Percentiles rank a stretch among this genome's conserved stretches.
Evolutionary conservation across 1,284 basidiomycete genomes (phyloP).

Genomic region (Trametes polyzona): DNA sequence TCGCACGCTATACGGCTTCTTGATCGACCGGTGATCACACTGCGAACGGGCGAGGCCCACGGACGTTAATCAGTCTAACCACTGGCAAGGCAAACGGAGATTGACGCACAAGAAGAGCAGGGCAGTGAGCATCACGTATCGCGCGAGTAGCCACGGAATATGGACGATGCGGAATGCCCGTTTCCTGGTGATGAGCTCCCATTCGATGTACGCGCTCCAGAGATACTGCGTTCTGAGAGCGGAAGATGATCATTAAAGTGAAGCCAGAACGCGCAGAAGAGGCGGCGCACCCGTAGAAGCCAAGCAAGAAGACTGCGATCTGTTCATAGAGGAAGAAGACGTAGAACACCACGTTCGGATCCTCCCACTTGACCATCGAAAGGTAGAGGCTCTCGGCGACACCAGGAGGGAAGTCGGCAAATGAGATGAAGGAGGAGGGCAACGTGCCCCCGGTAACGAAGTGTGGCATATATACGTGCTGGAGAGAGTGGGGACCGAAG

Average conservation of each 20-base stretch:
- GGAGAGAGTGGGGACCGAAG: too few relatives aligned
- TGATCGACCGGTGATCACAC: conserved; percentile 7
- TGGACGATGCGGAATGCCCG: conserved; percentile 13
- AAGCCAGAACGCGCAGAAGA: not conserved
- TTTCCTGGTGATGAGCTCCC: conserved; percentile 16
- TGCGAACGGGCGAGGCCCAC: not conserved
- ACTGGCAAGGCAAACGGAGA: not conserved
- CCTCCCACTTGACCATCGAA: conserved; percentile 16
- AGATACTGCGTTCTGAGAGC: conserved; percentile 11
- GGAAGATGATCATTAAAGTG: not conserved
- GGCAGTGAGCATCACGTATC: conserved; percentile 13
- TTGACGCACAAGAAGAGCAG: conserved; percentile 19
- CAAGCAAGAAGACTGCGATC: conserved; percentile 16
- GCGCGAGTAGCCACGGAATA: conserved; percentile 19
- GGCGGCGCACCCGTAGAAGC: conserved; percentile 17
- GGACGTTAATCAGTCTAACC: not conserved
- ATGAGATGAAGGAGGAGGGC: not conserved
- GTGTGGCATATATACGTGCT: not conserved
- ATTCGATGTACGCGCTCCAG: conserved; percentile 10
- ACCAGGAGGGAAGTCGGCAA: not conserved
- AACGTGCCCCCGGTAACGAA: not conserved
- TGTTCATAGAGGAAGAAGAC: conserved; percentile 17
- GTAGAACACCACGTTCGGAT: conserved; percentile 11
- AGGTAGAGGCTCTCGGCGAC: not conserved
- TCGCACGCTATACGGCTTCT: conserved; percentile 9